A percentile compares a stretch with the other conserved stretches of the same genome.
Conservation (phyloP, 2,329 filamentous ascomycete genomes). For the Arthrobotrys sphaeroides region DNA sequence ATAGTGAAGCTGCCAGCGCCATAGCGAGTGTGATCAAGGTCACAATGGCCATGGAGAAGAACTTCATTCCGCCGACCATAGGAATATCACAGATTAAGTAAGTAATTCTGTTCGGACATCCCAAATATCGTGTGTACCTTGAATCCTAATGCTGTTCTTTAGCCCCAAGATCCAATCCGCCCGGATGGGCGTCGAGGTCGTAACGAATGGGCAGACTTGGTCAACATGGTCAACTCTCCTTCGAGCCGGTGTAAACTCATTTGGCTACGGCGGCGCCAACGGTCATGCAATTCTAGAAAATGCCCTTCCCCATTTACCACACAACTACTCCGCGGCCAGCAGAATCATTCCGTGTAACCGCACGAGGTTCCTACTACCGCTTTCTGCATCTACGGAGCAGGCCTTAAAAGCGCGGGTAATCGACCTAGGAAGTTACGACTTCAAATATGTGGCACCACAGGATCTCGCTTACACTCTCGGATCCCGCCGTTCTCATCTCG, state of each 20-base stretch:
- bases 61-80: constrained; percentile 24
- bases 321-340: neutral
- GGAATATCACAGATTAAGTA: constrained; percentile 13
- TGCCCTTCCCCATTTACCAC: neutral
- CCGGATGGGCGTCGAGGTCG: constrained; percentile 11
- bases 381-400: constrained; percentile 18
- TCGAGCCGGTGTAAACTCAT: constrained; percentile 57
- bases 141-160: neutral
- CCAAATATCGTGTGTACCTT: too few species aligned
- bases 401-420: neutral
- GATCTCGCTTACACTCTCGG: constrained; percentile 26
- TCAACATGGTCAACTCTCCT: neutral
- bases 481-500: constrained; percentile 3
- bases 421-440: neutral
- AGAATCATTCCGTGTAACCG: neutral
- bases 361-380: constrained; percentile 4
- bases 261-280: constrained; percentile 58
- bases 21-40: constrained; percentile 27
- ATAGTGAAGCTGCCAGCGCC: constrained; percentile 62
- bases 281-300: constrained; percentile 35
- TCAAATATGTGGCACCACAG: neutral
- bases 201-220: constrained; percentile 13
- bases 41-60: constrained; percentile 22
- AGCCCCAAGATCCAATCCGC: constrained; percentile 13
- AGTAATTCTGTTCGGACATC: neutral